These are phyloP conservation scores for Candida mesenterica DNA, from an alignment of 1,139 yeast genomes.

Conservation along the genomic window DNA sequence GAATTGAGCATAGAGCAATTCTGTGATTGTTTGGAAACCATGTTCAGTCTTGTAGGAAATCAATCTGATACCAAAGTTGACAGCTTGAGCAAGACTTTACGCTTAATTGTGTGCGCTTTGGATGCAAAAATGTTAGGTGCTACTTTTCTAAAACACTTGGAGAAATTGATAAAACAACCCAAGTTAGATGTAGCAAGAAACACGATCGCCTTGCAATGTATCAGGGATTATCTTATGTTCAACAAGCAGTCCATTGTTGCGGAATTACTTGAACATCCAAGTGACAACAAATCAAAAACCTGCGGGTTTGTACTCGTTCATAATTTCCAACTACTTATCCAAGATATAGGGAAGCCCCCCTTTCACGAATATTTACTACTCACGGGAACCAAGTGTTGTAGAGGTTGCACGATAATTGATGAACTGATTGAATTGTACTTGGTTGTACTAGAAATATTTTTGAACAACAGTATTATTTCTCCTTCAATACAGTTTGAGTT, in stretches of 20 bases:
- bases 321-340: not conserved
- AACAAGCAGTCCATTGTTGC: conserved; percentile 6
- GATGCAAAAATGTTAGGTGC: conserved; percentile 7
- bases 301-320: conserved; percentile 2
- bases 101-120: conserved; percentile 9
- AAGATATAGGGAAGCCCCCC: not conserved
- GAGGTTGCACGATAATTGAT: not conserved
- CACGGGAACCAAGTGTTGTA: no score
- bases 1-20: conserved; percentile 5
- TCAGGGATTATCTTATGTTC: conserved; percentile 11
- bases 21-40: conserved; percentile 2
- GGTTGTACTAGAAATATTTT: conserved; percentile 6
- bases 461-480: conserved; percentile 5
- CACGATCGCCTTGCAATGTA: conserved; percentile 8
- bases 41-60: conserved; percentile 3
- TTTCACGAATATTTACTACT: no score
- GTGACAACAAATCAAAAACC: not conserved
- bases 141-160: conserved; percentile 4
- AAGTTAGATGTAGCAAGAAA: not conserved
- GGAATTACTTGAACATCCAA: not conserved
- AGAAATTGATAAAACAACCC: conserved; percentile 1
- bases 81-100: conserved; percentile 1
- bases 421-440: conserved; percentile 9
- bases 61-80: conserved; percentile 4
- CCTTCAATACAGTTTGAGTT: conserved; percentile 8